Evolutionary conservation across 2,329 filamentous ascomycete species (phyloP).

Genomic region (Colletotrichum destructivum): DNA sequence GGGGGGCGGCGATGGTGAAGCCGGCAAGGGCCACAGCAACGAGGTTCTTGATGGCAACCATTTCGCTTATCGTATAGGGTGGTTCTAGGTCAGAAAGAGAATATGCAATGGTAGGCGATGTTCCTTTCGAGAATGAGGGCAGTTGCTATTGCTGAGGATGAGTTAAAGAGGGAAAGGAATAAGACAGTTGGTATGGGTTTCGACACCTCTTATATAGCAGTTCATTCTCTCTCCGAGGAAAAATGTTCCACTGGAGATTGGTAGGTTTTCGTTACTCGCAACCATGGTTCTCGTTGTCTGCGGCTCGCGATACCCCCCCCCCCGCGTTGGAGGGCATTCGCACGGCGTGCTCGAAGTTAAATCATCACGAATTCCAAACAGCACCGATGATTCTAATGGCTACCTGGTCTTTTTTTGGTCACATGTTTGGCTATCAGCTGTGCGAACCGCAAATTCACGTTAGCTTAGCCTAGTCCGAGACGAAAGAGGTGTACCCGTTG

Average conservation of each 20-base stretch:
- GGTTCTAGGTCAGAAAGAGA: neutral
- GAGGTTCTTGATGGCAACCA: neutral
- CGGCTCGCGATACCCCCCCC: neutral
- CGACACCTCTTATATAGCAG: neutral
- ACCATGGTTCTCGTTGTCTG: neutral
- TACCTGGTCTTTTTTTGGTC: neutral
- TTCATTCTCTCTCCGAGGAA: neutral
- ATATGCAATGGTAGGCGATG: neutral
- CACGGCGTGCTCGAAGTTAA: neutral
- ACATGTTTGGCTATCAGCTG: neutral
- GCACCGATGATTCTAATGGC: neutral
- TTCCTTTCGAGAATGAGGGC: neutral
- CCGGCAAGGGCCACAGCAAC: neutral
- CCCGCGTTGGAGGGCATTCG: neutral
- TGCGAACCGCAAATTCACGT: neutral
- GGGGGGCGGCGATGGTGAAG: neutral
- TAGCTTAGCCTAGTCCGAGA: neutral
- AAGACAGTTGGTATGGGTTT: neutral
- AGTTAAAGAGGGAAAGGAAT: neutral
- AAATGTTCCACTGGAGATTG: neutral
- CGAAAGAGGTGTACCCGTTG: neutral
- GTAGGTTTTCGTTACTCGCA: neutral
- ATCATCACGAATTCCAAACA: neutral
- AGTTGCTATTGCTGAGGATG: neutral
- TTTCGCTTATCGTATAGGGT: neutral